Evolutionary conservation across 1,139 yeast species (phyloP), one percentile per base, ranked within the genome.

Genomic region (Hansenula anomala): DNA sequence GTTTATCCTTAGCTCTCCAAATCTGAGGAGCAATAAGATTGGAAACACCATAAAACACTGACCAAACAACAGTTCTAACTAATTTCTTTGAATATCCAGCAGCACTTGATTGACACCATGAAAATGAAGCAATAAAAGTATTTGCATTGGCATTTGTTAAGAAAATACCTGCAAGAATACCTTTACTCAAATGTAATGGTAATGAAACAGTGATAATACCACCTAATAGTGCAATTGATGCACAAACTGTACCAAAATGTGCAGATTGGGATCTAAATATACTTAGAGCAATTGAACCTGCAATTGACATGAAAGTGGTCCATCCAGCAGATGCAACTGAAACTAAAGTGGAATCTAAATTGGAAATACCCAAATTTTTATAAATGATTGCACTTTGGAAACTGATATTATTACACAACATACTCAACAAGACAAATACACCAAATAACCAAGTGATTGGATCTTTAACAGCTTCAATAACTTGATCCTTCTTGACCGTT

Each of bases 401-500:
- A 6, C 67, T 56, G 29, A 70, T 54, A 41, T 69, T 69, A 48
- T 67, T 67, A 25, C 66, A 64, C 41, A 66, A 54, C 46, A 63
- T 63, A 36, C 53, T 55, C 26, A 61, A 54, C 9, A 74, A 52
- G 28, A 70, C 69, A 45, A 63, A 63, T 1, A 60, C 34, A 30
- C 64, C 64, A 48, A 73, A 69, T 25, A 79, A 49, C 56, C 78
- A 67, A 3, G 85, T 79, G 50, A 80, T 55, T 30, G 64, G 56
- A 41, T 71, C 77, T 16, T 45, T 49, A 28, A 71, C 43, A 1
- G 72, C 69, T 49, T 72, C 76, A 46, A 56, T 56, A 31, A 78
- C 63, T 53, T 81, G 89, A 36, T 73, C 58, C 54, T 55, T 61
- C 48, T 80, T 80, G 58, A 76, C 69, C 32, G 66, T 63, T 42